Percentiles rank a stretch among this genome's conserved stretches.
Evolutionary conservation across 768 basidiomycete genomes (phyloP).

Genomic region (Xerocomellus chrysenteron): DNA sequence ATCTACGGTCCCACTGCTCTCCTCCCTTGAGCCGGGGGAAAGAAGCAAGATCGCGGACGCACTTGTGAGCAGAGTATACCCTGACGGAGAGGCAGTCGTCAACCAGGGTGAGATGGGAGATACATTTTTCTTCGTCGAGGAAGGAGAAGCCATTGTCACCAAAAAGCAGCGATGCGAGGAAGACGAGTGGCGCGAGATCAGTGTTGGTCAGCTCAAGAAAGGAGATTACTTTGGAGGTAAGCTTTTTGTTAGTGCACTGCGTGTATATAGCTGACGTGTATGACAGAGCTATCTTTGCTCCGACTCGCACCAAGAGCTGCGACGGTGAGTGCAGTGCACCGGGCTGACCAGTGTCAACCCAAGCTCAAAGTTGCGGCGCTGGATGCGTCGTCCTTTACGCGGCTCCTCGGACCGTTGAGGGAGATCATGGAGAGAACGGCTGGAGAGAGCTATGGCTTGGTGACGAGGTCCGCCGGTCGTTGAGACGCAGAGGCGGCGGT

Average conservation of each 20-base stretch:
- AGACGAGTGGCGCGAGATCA: conserved; percentile 59
- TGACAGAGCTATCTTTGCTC: conserved; percentile 84
- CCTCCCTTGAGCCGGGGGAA: conserved; percentile 83
- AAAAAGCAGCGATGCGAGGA: conserved; percentile 65
- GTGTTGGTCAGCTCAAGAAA: conserved; percentile 75
- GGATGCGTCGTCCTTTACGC: conserved; percentile 90
- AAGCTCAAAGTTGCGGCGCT: conserved; percentile 93
- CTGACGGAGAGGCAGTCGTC: conserved; percentile 86
- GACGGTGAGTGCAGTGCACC: conserved; percentile 81
- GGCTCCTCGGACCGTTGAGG: conserved; percentile 86
- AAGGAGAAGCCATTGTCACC: conserved; percentile 85
- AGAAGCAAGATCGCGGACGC: conserved; percentile 98
- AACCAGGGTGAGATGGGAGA: conserved; percentile 93
- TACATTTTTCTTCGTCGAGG: conserved; percentile 97
- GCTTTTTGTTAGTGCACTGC: conserved; percentile 18
- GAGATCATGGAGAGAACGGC: conserved; percentile 92
- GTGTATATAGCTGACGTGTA: conserved; percentile 6
- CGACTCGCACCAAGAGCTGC: conserved; percentile 89
- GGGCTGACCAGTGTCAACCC: conserved; percentile 42
- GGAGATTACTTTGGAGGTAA: conserved; percentile 98
- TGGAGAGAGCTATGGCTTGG: conserved; percentile 64
- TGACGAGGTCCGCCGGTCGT: conserved; percentile 31
- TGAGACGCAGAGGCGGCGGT: conserved; percentile 11
- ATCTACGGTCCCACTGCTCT: conserved; percentile 83
- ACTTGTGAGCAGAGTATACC: conserved; percentile 77